phyloP scores from a whole-genome alignment of 2,329 filamentous ascomycete genomes.

The Rosellinia necatrix region DNA sequence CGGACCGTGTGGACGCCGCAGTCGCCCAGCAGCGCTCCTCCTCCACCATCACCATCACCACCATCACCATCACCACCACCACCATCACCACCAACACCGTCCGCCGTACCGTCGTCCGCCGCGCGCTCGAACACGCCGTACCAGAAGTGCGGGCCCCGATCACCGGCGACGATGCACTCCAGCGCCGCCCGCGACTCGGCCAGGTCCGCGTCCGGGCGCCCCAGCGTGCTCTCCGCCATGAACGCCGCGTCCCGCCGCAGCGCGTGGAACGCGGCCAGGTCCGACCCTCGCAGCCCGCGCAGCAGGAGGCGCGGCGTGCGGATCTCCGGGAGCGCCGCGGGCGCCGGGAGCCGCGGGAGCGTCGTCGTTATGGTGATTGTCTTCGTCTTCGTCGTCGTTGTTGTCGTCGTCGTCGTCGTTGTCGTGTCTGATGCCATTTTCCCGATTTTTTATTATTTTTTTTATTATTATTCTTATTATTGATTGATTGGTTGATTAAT shows the following conservation, averaged over 20 bases:
- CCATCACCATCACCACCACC: no score
- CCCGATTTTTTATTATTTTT: no score
- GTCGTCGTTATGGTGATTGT: no score
- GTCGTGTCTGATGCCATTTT: no score
- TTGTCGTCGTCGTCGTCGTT: no score
- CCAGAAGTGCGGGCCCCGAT: conserved; percentile 12
- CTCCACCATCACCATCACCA: no score
- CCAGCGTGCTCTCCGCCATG: conserved; percentile 33
- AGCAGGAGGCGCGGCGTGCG: conserved; percentile 35
- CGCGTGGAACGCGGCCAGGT: conserved; percentile 27
- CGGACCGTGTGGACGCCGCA: conserved; percentile 34
- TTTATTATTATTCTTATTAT: no score
- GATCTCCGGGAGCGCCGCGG: conserved; percentile 24
- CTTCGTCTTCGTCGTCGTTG: no score
- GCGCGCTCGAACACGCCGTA: conserved; percentile 33
- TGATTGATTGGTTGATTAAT: no score
- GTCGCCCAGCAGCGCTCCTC: conserved; percentile 40
- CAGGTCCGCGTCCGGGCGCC: conserved; percentile 30
- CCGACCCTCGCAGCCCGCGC: conserved; percentile 31
- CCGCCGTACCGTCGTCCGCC: no score
- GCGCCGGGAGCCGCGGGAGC: conserved; percentile 32
- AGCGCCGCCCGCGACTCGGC: conserved; percentile 31
- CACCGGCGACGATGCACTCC: conserved; percentile 14
- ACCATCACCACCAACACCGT: no score
- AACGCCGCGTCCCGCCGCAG: conserved; percentile 33